A percentile compares a stretch with the other conserved stretches of the same genome.
phyloP scores from a whole-genome alignment of 129 eudicot species.

The Chrysanthemum lavandulifolium region DNA sequence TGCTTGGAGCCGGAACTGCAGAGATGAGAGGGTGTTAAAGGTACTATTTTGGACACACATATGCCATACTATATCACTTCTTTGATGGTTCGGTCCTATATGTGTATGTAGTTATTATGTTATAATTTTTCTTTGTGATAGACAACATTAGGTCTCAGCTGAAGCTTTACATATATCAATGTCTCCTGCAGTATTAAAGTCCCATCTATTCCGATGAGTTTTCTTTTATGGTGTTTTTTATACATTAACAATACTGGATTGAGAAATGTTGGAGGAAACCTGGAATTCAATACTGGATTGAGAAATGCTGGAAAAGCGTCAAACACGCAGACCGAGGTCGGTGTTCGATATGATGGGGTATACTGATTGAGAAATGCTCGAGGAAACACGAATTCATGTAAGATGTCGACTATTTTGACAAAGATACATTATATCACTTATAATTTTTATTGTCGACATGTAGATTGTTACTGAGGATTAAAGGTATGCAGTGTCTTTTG shows the following conservation, averaged over 20 bases:
- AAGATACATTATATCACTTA: neutral
- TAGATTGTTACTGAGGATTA: neutral
- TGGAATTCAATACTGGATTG: no score
- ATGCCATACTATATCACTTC: no score
- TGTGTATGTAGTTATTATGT: neutral
- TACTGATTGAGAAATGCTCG: conserved; percentile 38
- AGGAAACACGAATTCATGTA: conserved; percentile 62
- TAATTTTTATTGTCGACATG: neutral
- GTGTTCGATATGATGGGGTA: conserved; percentile 15
- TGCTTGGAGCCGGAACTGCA: no score
- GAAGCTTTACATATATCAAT: conserved; percentile 74
- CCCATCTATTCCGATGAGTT: conserved; percentile 66
- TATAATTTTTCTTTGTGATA: conserved; percentile 20
- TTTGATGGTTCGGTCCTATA: no score
- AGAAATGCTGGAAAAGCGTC: no score
- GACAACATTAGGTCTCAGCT: conserved; percentile 82
- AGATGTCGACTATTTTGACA: conserved; percentile 7
- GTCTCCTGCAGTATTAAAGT: conserved; percentile 64
- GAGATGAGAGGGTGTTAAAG: no score
- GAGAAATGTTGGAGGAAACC: no score
- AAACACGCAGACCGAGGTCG: conserved; percentile 74
- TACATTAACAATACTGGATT: neutral
- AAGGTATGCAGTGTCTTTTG: conserved; percentile 69
- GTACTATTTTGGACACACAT: no score
- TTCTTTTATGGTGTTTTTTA: neutral